phyloP scores from a whole-genome alignment of 2,329 filamentous ascomycete genomes.

The Nannizzia gypsea region DNA sequence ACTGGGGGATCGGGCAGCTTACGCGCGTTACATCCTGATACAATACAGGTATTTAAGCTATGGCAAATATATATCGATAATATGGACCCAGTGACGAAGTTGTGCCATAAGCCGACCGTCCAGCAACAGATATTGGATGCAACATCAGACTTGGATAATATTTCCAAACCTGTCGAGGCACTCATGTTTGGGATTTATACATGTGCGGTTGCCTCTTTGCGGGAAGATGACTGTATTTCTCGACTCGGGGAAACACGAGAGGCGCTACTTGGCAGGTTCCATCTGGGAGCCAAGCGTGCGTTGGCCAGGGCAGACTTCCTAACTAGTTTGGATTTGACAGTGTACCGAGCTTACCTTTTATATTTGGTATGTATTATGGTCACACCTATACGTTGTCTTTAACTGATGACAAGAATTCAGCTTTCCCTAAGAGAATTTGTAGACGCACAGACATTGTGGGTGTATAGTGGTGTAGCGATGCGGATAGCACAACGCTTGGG shows the following conservation, averaged over 20 bases:
- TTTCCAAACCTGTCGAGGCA: conserved; percentile 41
- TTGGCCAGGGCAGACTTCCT: conserved; percentile 38
- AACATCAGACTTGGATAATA: conserved; percentile 38
- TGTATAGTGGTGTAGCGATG: conserved; percentile 18
- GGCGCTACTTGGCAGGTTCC: conserved; percentile 40
- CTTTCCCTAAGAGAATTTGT: conserved; percentile 21
- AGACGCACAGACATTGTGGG: conserved; percentile 9
- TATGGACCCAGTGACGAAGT: conserved; percentile 45
- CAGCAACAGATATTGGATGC: conserved; percentile 37
- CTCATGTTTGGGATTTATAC: conserved; percentile 50
- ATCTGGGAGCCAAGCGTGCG: conserved; percentile 47
- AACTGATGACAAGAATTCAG: conserved; percentile 25
- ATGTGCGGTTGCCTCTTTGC: conserved; percentile 40
- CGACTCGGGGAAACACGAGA: conserved; percentile 19
- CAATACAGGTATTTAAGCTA: conserved; percentile 9
- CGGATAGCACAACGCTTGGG: conserved; percentile 31
- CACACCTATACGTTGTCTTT: background rate
- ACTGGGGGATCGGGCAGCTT: background rate
- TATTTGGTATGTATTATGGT: conserved; percentile 35
- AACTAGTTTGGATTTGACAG: conserved; percentile 32
- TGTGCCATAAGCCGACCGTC: conserved; percentile 43
- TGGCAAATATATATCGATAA: conserved; percentile 19
- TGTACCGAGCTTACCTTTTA: conserved; percentile 43
- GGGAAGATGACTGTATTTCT: conserved; percentile 25
- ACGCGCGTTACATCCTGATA: conserved; percentile 7